phyloP scores from a whole-genome alignment of 139 green algal genomes.

The Chlamydomonas schloesseri region DNA sequence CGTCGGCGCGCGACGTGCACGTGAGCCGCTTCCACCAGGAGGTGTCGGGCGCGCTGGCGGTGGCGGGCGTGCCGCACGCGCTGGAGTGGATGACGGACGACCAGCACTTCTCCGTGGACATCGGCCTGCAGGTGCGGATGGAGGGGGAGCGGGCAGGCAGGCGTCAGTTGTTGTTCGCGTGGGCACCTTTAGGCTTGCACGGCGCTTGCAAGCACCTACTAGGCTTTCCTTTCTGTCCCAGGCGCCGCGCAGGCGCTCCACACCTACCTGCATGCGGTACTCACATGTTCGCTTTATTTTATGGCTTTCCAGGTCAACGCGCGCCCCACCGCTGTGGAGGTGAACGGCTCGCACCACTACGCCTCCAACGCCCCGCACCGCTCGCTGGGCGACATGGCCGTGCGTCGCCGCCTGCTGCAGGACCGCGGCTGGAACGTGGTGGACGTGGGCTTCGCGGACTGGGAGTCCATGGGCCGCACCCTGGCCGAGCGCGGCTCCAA shows the following conservation, averaged over 20 bases:
- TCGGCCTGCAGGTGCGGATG: constrained; percentile 50
- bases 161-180: no score
- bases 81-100: constrained; percentile 63
- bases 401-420: constrained; percentile 53
- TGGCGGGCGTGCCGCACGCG: constrained; percentile 56
- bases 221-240: no score
- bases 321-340: constrained; percentile 55
- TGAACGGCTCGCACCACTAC: constrained; percentile 64
- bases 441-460: constrained; percentile 53
- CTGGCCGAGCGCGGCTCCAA: not conserved
- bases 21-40: constrained; percentile 59
- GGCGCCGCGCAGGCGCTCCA: no score
- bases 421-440: constrained; percentile 59
- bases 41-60: constrained; percentile 44
- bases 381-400: constrained; percentile 43
- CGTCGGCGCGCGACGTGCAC: constrained; percentile 52
- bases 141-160: no score
- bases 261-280: no score
- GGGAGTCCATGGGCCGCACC: constrained; percentile 40
- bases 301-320: constrained; percentile 30
- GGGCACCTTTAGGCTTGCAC: no score
- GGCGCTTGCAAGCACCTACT: no score
- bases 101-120: constrained; percentile 63
- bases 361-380: constrained; percentile 47
- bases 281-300: no score